These are phyloP conservation scores for Antitrichia curtipendula DNA, from an alignment of 225 moss, liverwort and hornwort genomes.

Conservation along the genomic window DNA sequence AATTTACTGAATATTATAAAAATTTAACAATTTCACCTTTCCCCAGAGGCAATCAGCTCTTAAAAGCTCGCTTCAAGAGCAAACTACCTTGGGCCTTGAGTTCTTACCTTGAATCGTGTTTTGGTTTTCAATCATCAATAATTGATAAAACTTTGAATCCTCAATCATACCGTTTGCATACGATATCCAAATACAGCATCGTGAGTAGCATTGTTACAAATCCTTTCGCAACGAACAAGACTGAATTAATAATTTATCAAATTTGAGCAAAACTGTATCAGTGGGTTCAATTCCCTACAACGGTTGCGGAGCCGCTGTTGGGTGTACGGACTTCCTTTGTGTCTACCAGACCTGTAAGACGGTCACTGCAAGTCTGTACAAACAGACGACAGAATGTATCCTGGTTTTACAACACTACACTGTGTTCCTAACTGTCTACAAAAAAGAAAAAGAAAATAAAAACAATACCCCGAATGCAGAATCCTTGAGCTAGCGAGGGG, in stretches of 20 bases:
- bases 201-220: background rate
- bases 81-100: no score
- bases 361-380: background rate
- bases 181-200: background rate
- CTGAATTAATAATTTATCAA: background rate
- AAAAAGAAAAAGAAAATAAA: background rate
- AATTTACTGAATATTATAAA: no score
- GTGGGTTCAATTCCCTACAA: background rate
- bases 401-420: background rate
- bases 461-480: background rate
- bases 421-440: background rate
- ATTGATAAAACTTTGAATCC: background rate
- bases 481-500: background rate
- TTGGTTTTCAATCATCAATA: background rate
- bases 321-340: no score
- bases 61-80: no score
- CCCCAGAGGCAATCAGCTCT: no score
- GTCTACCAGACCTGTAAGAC: background rate
- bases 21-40: no score
- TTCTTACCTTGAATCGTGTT: no score
- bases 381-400: background rate
- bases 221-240: background rate
- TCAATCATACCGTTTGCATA: background rate
- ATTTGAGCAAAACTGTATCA: background rate
- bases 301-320: background rate